Evolutionary conservation across 805 yeast species (phyloP).

Genomic region (Ogataea ganodermae): DNA sequence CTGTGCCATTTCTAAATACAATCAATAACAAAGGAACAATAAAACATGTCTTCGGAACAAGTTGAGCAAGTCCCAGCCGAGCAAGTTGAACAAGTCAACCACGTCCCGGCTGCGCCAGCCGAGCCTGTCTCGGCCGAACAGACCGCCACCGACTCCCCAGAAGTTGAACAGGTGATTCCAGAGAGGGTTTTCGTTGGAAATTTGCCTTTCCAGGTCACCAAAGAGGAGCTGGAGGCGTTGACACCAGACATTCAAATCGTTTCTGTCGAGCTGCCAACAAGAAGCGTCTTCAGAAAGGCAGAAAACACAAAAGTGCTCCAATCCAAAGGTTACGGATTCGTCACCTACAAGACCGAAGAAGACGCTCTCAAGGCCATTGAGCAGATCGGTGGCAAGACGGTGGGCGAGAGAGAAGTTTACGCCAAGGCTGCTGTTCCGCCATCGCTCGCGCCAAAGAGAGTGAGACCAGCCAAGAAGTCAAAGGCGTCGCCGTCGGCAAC

Average conservation of each 20-base stretch:
- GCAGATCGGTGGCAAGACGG: conserved; percentile 31
- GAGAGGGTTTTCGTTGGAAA: conserved; percentile 50
- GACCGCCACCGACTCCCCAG: conserved; percentile 3
- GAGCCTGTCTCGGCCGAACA: conserved; percentile 7
- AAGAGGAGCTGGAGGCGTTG: conserved; percentile 44
- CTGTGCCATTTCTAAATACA: conserved; percentile 3
- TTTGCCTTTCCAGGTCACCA: conserved; percentile 45
- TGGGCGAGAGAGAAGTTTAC: conserved; percentile 43
- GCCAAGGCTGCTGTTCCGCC: conserved; percentile 53
- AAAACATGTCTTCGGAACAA: conserved; percentile 15
- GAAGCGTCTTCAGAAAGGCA: conserved; percentile 27
- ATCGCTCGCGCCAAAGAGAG: conserved; percentile 21
- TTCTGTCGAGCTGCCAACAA: conserved; percentile 36
- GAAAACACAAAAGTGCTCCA: conserved; percentile 26
- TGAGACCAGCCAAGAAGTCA: conserved; percentile 30
- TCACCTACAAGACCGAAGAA: conserved; percentile 59
- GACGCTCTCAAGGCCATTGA: conserved; percentile 64
- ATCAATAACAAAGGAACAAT: conserved; percentile 4
- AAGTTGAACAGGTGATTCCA: conserved; percentile 36
- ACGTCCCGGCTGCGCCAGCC: conserved; percentile 2
- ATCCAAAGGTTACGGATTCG: conserved; percentile 46
- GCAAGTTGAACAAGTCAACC: conserved; percentile 12
- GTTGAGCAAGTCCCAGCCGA: conserved; percentile 12
- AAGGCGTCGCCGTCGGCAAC: neutral
- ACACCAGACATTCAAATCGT: conserved; percentile 39